These are phyloP conservation scores for Selaginella tamariscina DNA, from an alignment of 75 land plant genomes.

Conservation along the genomic window DNA sequence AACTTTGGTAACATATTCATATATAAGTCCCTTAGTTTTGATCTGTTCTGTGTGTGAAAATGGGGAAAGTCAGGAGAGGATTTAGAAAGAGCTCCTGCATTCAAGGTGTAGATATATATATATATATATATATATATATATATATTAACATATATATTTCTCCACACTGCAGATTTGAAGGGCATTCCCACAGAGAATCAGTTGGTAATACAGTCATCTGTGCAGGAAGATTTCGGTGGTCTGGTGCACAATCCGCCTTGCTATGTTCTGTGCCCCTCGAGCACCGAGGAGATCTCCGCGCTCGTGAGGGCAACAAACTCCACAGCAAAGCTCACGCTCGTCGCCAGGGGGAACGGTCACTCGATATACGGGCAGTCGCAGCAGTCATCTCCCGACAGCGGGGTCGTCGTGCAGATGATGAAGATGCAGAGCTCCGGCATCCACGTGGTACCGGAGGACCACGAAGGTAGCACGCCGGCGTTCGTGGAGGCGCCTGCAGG, in stretches of 20 bases:
- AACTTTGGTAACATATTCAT: no score
- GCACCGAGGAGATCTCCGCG: slow-evolving; percentile 19
- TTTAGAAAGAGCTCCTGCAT: no score
- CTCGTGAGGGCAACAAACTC: slow-evolving; percentile 23
- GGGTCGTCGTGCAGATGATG: slow-evolving; percentile 58
- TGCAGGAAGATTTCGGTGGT: slow-evolving; percentile 64
- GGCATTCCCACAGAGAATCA: no score
- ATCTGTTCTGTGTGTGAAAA: no score
- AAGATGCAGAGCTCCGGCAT: slow-evolving; percentile 20
- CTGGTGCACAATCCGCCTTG: slow-evolving; percentile 27
- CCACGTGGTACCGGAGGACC: slow-evolving; percentile 4
- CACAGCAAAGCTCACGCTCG: slow-evolving; percentile 22
- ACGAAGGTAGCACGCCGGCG: slow-evolving; percentile 21
- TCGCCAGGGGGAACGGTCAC: slow-evolving; percentile 67
- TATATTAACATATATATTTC: not conserved
- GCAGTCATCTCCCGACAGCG: slow-evolving; percentile 40
- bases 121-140: not conserved
- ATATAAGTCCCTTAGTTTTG: no score
- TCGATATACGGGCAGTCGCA: slow-evolving; percentile 70
- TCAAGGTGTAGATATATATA: not conserved
- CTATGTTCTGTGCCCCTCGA: slow-evolving; percentile 42
- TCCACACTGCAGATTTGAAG: not conserved
- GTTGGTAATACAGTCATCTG: slow-evolving; percentile 18
- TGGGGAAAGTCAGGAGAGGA: no score
- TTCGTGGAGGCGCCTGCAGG: slow-evolving; percentile 52